These are phyloP conservation scores for Rosa rugosa DNA, from an alignment of 306 rosid species.

Conservation along the genomic window DNA sequence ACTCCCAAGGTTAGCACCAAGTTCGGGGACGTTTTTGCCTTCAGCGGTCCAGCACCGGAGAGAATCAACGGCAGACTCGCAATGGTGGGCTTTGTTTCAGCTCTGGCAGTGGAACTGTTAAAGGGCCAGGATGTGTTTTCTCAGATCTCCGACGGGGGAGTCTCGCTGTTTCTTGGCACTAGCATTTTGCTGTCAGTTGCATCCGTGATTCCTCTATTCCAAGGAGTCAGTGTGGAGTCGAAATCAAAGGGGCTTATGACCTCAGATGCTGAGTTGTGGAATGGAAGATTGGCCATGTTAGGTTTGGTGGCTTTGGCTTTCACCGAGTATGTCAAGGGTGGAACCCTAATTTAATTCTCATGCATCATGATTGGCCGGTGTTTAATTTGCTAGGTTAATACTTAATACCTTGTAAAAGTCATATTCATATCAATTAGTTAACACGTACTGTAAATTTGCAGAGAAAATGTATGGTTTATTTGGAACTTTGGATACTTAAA, in stretches of 20 bases:
- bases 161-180: constrained; percentile 61
- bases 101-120: constrained; percentile 60
- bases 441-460: too few species aligned
- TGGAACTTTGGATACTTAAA: too few species aligned
- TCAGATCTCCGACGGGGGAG: constrained; percentile 66
- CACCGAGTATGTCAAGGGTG: constrained; percentile 65
- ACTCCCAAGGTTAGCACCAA: constrained; percentile 49
- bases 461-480: too few species aligned
- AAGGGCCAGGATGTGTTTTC: constrained; percentile 63
- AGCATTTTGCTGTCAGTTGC: constrained; percentile 57
- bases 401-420: background rate
- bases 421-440: background rate
- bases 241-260: constrained; percentile 57
- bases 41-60: constrained; percentile 85
- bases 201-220: constrained; percentile 60
- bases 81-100: constrained; percentile 80
- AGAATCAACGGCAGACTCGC: constrained; percentile 89
- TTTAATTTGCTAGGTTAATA: too few species aligned
- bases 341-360: constrained; percentile 44
- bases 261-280: constrained; percentile 75
- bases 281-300: constrained; percentile 81
- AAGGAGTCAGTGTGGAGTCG: constrained; percentile 69
- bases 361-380: too few species aligned
- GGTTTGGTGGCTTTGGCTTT: constrained; percentile 72
- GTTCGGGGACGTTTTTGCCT: constrained; percentile 54